phyloP scores from a whole-genome alignment of 495 filamentous ascomycete genomes.

The Lentithecium fluviatile region DNA sequence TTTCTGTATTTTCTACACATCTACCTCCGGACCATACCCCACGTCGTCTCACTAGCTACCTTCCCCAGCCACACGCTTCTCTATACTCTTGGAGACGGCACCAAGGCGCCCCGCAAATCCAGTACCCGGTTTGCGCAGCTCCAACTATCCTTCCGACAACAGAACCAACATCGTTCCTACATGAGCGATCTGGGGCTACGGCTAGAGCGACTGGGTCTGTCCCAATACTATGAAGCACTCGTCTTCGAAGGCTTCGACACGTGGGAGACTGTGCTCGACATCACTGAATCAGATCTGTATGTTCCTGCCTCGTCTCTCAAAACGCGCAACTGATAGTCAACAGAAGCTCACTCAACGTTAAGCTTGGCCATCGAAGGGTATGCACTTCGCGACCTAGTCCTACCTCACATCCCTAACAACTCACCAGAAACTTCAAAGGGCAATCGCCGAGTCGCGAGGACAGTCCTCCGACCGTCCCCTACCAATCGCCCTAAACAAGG shows the following conservation, averaged over 20 bases:
- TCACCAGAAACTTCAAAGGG: slow-evolving; percentile 40
- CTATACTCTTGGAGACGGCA: neutral
- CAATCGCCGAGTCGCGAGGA: slow-evolving; percentile 36
- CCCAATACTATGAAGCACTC: slow-evolving; percentile 68
- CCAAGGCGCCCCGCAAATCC: neutral
- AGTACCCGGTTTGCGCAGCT: neutral
- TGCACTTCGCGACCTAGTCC: slow-evolving; percentile 27
- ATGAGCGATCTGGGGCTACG: slow-evolving; percentile 60
- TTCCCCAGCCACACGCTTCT: neutral
- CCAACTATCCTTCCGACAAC: neutral
- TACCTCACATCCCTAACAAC: neutral
- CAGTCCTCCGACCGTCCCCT: slow-evolving; percentile 23
- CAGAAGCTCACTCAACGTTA: slow-evolving; percentile 68
- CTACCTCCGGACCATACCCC: neutral
- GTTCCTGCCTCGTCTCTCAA: slow-evolving; percentile 32
- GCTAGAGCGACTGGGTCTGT: slow-evolving; percentile 69
- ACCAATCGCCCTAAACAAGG: slow-evolving; percentile 10
- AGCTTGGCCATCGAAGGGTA: slow-evolving; percentile 76
- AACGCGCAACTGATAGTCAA: neutral
- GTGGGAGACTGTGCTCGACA: slow-evolving; percentile 76
- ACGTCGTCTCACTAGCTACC: neutral
- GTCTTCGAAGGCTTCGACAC: slow-evolving; percentile 75
- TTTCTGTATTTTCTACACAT: slow-evolving; percentile 3
- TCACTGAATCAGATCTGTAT: slow-evolving; percentile 77
- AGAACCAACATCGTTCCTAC: slow-evolving; percentile 9